These are phyloP conservation scores for Crinitomyces ghanaensis DNA, from an alignment of 805 yeast species.

Conservation along the genomic window DNA sequence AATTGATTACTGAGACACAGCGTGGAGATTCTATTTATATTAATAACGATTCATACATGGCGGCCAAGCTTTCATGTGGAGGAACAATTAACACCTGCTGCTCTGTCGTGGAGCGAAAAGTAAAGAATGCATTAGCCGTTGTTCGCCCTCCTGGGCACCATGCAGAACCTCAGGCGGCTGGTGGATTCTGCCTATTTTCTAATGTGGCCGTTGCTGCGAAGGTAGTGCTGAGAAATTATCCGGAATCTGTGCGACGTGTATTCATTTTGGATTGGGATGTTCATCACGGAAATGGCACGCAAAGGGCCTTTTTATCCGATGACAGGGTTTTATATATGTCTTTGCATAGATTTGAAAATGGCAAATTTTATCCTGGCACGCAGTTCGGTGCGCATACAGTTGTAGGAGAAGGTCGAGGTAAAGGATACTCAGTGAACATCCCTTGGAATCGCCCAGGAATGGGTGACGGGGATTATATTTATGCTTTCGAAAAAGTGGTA, in stretches of 20 bases:
- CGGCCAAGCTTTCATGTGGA: constrained; percentile 91
- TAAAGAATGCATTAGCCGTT: constrained; percentile 84
- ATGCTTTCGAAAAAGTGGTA: constrained; percentile 76
- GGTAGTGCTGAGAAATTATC: constrained; percentile 66
- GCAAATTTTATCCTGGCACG: constrained; percentile 90
- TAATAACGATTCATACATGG: constrained; percentile 75
- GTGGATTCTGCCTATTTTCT: constrained; percentile 92
- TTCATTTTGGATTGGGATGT: constrained; percentile 95
- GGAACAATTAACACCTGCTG: constrained; percentile 94
- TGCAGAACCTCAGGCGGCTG: constrained; percentile 95
- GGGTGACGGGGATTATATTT: constrained; percentile 90
- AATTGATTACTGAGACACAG: constrained; percentile 72
- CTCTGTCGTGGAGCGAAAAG: constrained; percentile 88
- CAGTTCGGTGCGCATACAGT: constrained; percentile 70
- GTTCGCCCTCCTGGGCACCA: constrained; percentile 99
- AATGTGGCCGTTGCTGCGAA: constrained; percentile 97
- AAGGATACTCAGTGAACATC: constrained; percentile 77
- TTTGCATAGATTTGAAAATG: constrained; percentile 84
- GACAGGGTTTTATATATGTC: constrained; percentile 87
- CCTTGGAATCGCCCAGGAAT: constrained; percentile 92
- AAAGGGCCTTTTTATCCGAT: constrained; percentile 78
- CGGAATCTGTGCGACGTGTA: constrained; percentile 76
- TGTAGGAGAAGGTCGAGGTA: constrained; percentile 78
- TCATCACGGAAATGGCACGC: constrained; percentile 99
- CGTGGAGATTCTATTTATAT: constrained; percentile 90